Evolutionary conservation across 805 yeast genomes (phyloP), one percentile per base, ranked within the genome.

Genomic region (Barnettozyma californica): DNA sequence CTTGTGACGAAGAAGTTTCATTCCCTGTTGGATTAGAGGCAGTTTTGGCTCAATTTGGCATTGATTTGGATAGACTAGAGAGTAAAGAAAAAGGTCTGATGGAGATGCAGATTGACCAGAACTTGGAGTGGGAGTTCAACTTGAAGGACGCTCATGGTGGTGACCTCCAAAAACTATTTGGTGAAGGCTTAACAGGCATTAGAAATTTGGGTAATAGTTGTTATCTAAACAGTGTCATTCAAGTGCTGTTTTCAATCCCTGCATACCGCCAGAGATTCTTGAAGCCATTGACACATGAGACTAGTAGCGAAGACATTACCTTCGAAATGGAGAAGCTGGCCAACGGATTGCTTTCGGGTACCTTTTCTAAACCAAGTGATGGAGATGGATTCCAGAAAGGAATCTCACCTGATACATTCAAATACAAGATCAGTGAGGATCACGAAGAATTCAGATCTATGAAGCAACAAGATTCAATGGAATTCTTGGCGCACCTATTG

Each of bases 381-480:
- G 59, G 54, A 7, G 43, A 38, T 44, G 62, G 65, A 1, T 87
- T 82, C 63, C 94, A 88, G 61, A 60, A 70, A 37, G 97, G 98
- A 5, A 74, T 94, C 18, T 77, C 80, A 45, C 97, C 97, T 0
- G 70, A 78, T 1, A 74, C 84, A 43, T 83, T 94, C 66, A 92
- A 92, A 63, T 70, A 78, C 9, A 68, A 89, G 23, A 72, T 94
- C 45, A 97, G 97, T 4, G 76, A 76, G 44, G 79, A 80, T 34
- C 95, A 94, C 64, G 73, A 73, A 16, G 99, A 94, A 60, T 94
- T 94, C 58, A 74, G 83, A 41, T 83, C 96, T 0, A 87, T 83
- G 75, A 80, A 82, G 56, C 99, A 94, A 63, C 99, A 94, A 65
- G 99, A 94, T 69, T 94, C 98, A 0, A 86, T 83, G 70, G 99